Conservation (phyloP, 805 yeast species). For the Lipomyces japonicus region DNA sequence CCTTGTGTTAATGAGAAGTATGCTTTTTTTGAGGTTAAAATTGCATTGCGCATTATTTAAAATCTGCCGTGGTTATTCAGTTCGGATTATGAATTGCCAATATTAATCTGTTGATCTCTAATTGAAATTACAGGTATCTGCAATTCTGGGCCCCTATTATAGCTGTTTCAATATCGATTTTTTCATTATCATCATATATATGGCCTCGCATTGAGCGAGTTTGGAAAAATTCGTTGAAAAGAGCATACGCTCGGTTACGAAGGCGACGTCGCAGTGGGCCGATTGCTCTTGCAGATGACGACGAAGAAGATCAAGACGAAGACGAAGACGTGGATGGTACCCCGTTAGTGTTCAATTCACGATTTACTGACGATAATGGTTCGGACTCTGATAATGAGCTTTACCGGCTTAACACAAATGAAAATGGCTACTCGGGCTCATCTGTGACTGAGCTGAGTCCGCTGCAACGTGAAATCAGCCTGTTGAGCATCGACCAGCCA, state of each 20-base stretch:
- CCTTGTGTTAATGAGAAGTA: constrained; percentile 25
- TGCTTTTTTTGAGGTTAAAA: neutral
- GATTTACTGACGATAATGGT: neutral
- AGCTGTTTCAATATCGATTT: neutral
- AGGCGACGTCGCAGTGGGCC: neutral
- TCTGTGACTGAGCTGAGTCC: neutral
- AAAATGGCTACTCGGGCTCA: neutral
- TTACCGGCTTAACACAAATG: neutral
- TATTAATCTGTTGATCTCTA: too few relatives aligned
- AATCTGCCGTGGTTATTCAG: neutral
- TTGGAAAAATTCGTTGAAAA: neutral
- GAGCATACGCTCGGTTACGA: neutral
- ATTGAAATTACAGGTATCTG: too few relatives aligned
- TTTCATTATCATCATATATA: neutral
- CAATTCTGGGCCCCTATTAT: neutral
- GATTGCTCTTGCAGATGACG: neutral
- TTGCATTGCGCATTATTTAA: neutral
- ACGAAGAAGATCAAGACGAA: neutral
- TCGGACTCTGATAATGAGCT: neutral
- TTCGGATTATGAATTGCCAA: too few relatives aligned
- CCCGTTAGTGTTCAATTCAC: too few relatives aligned
- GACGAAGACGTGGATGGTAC: too few relatives aligned
- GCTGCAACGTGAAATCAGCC: neutral
- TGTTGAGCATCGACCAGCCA: neutral
- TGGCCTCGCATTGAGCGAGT: neutral